These are phyloP conservation scores for Jamesozyma piceae DNA, from an alignment of 805 yeast genomes.

Conservation along the genomic window DNA sequence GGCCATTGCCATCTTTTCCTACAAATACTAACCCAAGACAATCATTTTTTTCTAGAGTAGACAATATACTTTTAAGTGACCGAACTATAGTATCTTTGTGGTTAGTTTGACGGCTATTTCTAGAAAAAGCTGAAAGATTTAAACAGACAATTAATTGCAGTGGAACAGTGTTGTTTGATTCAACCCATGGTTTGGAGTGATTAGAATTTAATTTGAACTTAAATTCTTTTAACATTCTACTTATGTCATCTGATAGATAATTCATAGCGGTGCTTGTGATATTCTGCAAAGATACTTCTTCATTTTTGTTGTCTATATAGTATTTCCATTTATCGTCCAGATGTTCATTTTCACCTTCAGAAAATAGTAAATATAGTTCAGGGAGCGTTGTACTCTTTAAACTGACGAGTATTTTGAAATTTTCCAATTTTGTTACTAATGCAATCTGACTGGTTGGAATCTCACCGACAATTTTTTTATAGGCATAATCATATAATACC, in stretches of 20 bases:
- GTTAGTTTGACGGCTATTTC: slow-evolving; percentile 19
- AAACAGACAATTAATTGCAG: slow-evolving; percentile 37
- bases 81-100: slow-evolving; percentile 23
- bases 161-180: slow-evolving; percentile 17
- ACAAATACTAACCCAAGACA: slow-evolving; percentile 40
- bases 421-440: slow-evolving; percentile 23
- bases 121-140: slow-evolving; percentile 22
- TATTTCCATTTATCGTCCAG: slow-evolving; percentile 37
- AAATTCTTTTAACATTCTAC: background rate
- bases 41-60: slow-evolving; percentile 31
- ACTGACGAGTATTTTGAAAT: slow-evolving; percentile 28
- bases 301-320: slow-evolving; percentile 14
- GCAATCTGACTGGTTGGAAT: slow-evolving; percentile 32
- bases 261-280: slow-evolving; percentile 45
- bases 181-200: slow-evolving; percentile 13
- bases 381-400: slow-evolving; percentile 37
- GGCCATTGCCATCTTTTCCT: slow-evolving; percentile 38
- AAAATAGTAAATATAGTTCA: slow-evolving; percentile 32
- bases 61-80: slow-evolving; percentile 24
- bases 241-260: slow-evolving; percentile 27
- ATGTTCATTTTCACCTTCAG: slow-evolving; percentile 18
- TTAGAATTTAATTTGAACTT: background rate
- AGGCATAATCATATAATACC: slow-evolving; percentile 15
- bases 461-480: slow-evolving; percentile 33
- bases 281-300: slow-evolving; percentile 26